Evolutionary conservation across 2,329 filamentous ascomycete genomes (phyloP).

Genomic region (Penicillium brasilianum): DNA sequence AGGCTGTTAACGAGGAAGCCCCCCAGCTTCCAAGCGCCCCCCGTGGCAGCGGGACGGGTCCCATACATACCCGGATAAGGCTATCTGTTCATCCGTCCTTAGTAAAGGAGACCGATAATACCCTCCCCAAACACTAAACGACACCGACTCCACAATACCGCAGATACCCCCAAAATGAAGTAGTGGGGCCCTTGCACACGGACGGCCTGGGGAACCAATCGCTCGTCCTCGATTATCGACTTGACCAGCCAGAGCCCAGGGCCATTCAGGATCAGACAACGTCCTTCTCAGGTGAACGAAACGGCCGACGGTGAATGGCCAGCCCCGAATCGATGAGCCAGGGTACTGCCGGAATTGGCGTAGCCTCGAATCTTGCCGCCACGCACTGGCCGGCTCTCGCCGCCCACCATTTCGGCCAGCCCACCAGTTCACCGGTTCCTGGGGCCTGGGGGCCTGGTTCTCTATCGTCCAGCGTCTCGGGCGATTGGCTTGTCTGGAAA

Average conservation of each 20-base stretch:
- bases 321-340: slow-evolving; percentile 10
- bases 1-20: background rate
- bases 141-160: background rate
- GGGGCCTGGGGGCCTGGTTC: slow-evolving; percentile 13
- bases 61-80: background rate
- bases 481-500: background rate
- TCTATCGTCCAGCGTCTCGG: slow-evolving; percentile 10
- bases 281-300: slow-evolving; percentile 11
- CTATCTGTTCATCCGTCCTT: no score
- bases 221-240: slow-evolving; percentile 19
- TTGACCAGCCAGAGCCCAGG: slow-evolving; percentile 5
- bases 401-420: background rate
- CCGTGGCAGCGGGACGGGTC: background rate
- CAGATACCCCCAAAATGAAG: background rate
- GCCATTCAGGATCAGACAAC: slow-evolving; percentile 12
- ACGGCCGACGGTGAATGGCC: background rate
- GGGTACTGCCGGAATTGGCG: slow-evolving; percentile 26
- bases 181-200: background rate
- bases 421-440: slow-evolving; percentile 6
- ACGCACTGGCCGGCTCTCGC: slow-evolving; percentile 26
- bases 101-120: background rate
- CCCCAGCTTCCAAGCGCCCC: no score
- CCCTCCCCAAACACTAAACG: background rate
- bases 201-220: slow-evolving; percentile 16
- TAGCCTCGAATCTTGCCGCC: slow-evolving; percentile 28